Conservation (phyloP, 495 filamentous ascomycete genomes). For the Articulospora tetracladia region DNA sequence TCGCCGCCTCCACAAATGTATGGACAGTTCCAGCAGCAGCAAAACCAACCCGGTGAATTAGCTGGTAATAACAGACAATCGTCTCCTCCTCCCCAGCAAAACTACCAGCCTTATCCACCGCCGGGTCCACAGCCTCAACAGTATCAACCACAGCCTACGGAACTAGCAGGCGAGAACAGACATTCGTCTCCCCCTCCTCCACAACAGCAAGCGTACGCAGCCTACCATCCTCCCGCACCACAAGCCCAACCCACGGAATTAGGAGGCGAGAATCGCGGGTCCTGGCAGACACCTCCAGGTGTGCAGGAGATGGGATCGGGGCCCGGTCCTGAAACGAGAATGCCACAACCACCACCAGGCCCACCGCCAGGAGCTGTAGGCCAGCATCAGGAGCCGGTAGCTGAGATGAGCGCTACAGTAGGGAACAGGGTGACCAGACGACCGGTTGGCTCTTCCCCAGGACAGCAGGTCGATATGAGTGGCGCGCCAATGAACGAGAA, state of each 20-base stretch:
- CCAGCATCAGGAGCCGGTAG: too few relatives aligned
- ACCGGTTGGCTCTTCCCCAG: not conserved
- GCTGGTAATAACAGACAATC: not conserved
- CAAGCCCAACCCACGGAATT: not conserved
- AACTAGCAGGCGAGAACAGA: not conserved
- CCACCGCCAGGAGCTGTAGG: not conserved
- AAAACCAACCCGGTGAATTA: not conserved
- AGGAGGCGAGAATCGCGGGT: not conserved
- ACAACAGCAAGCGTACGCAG: not conserved
- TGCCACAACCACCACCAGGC: not conserved
- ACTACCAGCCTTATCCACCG: not conserved
- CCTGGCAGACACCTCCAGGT: not conserved
- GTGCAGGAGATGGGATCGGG: constrained; percentile 10
- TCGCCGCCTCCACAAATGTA: not conserved
- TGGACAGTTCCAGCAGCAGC: constrained; percentile 1
- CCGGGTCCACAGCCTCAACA: not conserved
- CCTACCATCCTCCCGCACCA: not conserved
- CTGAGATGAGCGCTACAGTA: not conserved
- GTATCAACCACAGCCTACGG: constrained; percentile 3
- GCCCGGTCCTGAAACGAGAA: not conserved
- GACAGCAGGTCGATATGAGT: constrained; percentile 11
- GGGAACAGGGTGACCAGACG: not conserved
- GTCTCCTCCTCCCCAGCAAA: not conserved
- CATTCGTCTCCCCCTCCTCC: not conserved
- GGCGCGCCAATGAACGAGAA: constrained; percentile 12